Evolutionary conservation across 257 asterid genomes (phyloP).

Genomic region (Nicotiana undulata): DNA sequence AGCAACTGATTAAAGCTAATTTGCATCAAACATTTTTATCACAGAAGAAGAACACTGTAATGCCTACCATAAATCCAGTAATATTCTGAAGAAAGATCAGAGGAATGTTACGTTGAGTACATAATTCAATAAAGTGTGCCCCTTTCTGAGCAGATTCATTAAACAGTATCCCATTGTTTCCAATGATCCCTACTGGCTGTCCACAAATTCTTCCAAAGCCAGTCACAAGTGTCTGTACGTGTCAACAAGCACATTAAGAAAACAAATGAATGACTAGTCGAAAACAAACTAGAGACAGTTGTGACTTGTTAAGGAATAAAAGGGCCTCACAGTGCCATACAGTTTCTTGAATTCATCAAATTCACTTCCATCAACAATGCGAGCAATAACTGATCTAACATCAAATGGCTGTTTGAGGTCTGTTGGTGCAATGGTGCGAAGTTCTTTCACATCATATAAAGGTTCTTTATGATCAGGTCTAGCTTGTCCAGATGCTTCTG

Average conservation of each 20-base stretch:
- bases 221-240: slow-evolving; percentile 77
- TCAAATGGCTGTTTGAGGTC: slow-evolving; percentile 91
- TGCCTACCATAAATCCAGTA: slow-evolving; percentile 86
- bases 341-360: slow-evolving; percentile 98
- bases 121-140: slow-evolving; percentile 88
- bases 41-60: background rate
- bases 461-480: slow-evolving; percentile 68
- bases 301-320: slow-evolving; percentile 1
- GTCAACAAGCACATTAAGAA: background rate
- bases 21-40: background rate
- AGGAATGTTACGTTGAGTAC: slow-evolving; percentile 87
- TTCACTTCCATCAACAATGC: slow-evolving; percentile 88
- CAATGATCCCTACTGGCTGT: slow-evolving; percentile 92
- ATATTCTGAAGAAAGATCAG: slow-evolving; percentile 92
- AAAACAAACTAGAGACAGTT: background rate
- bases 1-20: background rate
- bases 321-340: slow-evolving; percentile 92
- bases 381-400: slow-evolving; percentile 75
- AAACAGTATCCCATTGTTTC: slow-evolving; percentile 86
- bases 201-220: slow-evolving; percentile 90
- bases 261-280: background rate
- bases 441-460: slow-evolving; percentile 66
- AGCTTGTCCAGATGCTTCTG: slow-evolving; percentile 24
- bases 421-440: slow-evolving; percentile 82
- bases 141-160: slow-evolving; percentile 97